phyloP scores from a whole-genome alignment of 129 eudicot species.

The Mikania micrantha region DNA sequence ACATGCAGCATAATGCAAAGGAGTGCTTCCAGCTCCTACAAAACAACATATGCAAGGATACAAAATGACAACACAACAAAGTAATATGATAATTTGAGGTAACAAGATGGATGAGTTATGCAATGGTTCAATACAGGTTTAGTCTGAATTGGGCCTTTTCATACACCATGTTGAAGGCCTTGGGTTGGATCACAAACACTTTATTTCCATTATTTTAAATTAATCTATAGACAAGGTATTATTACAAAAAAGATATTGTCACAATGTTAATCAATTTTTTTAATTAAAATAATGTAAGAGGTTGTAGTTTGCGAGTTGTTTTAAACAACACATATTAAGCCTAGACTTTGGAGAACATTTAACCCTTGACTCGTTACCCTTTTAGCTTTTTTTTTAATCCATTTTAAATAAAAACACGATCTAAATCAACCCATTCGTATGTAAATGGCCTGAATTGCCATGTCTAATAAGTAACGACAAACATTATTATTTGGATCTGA shows the following conservation, averaged over 20 bases:
- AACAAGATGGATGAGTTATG: background rate
- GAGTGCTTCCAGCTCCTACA: slow-evolving; percentile 97
- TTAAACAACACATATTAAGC: background rate
- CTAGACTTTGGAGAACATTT: background rate
- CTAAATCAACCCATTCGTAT: background rate
- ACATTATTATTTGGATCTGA: background rate
- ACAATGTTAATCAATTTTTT: background rate
- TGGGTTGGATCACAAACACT: background rate
- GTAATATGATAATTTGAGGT: background rate
- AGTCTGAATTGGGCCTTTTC: background rate
- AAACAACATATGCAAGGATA: background rate
- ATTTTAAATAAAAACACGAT: background rate
- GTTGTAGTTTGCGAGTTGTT: background rate
- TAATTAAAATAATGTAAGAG: background rate
- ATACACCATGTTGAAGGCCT: background rate
- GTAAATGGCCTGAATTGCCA: background rate
- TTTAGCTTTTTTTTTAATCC: background rate
- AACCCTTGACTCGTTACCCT: background rate
- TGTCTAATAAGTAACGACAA: background rate
- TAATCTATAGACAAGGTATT: background rate
- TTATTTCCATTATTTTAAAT: background rate
- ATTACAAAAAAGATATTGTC: background rate
- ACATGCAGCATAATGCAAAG: slow-evolving; percentile 98
- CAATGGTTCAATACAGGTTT: background rate
- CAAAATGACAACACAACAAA: background rate